Conservation (phyloP, 805 yeast genomes). For the Lipomyces yamadae region DNA sequence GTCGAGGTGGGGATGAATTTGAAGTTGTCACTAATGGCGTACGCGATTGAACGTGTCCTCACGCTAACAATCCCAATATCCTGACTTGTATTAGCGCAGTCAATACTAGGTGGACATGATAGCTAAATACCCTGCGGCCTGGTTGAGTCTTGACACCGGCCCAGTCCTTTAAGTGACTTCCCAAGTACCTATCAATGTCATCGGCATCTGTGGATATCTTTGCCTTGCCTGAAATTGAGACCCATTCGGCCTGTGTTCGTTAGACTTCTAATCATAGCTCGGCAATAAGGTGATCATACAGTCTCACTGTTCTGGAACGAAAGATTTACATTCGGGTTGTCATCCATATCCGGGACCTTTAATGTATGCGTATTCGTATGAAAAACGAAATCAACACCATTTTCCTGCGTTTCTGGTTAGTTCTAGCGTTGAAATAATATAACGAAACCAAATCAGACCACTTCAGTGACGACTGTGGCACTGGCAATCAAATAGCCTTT, state of each 20-base stretch:
- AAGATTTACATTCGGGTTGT: slow-evolving; percentile 27
- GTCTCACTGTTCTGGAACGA: slow-evolving; percentile 34
- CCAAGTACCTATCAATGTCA: slow-evolving; percentile 15
- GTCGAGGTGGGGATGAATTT: slow-evolving; percentile 20
- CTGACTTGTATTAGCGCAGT: background rate
- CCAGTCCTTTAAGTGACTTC: slow-evolving; percentile 24
- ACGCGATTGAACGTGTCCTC: slow-evolving; percentile 26
- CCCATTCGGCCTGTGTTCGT: slow-evolving; percentile 33
- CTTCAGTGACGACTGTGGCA: slow-evolving; percentile 25
- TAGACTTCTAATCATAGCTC: background rate
- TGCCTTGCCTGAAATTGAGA: slow-evolving; percentile 30
- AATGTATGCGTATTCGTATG: slow-evolving; percentile 29
- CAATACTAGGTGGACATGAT: background rate
- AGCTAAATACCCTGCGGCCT: background rate
- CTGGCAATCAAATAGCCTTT: slow-evolving; percentile 32
- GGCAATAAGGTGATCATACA: slow-evolving; percentile 7
- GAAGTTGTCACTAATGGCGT: slow-evolving; percentile 27
- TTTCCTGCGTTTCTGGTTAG: slow-evolving; percentile 11
- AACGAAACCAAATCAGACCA: slow-evolving; percentile 9
- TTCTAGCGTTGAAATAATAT: background rate
- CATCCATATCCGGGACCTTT: slow-evolving; percentile 30
- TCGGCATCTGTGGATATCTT: slow-evolving; percentile 24
- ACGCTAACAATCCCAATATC: slow-evolving; percentile 18
- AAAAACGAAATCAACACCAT: slow-evolving; percentile 33
- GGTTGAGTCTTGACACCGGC: background rate